Percentiles rank a stretch among this genome's conserved stretches.
Evolutionary conservation across 2,329 filamentous ascomycete genomes (phyloP).

Genomic region (Calonectria honghensis): DNA sequence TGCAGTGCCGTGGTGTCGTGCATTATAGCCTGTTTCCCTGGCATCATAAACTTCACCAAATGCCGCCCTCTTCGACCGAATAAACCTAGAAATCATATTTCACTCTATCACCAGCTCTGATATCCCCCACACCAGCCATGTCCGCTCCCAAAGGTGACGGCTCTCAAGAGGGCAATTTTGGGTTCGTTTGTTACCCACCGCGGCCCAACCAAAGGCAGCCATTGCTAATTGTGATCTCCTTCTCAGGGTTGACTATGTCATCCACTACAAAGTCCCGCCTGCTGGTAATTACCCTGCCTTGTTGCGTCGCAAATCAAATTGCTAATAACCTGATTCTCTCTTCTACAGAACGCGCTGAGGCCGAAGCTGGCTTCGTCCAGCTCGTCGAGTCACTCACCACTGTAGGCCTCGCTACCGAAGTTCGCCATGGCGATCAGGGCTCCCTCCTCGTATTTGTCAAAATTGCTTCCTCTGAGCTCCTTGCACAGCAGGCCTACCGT

Average conservation of each 20-base stretch:
- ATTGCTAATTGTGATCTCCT: constrained; percentile 35
- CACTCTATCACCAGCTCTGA: too few species aligned
- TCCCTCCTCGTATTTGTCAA: constrained; percentile 90
- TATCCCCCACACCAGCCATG: constrained; percentile 53
- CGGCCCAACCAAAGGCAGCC: neutral
- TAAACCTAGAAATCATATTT: neutral
- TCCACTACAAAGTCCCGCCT: constrained; percentile 84
- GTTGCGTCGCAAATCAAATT: neutral
- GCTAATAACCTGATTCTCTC: constrained; percentile 40
- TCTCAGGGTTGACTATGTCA: constrained; percentile 88
- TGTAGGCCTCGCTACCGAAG: constrained; percentile 91
- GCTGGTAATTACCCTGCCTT: constrained; percentile 70
- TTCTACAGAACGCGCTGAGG: constrained; percentile 77
- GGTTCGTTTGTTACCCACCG: constrained; percentile 56
- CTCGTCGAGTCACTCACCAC: constrained; percentile 84
- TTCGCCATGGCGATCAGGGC: constrained; percentile 84
- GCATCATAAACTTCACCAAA: constrained; percentile 1
- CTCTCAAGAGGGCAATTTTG: constrained; percentile 62
- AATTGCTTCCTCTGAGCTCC: constrained; percentile 83
- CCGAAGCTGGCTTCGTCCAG: constrained; percentile 84
- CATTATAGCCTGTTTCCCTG: constrained; percentile 43
- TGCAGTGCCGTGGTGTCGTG: constrained; percentile 43
- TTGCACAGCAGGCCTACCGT: constrained; percentile 88
- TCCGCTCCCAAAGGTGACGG: constrained; percentile 56
- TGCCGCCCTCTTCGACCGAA: neutral